Evolutionary conservation across 2,329 filamentous ascomycete genomes (phyloP).

Genomic region (Paecilomyces variotii): DNA sequence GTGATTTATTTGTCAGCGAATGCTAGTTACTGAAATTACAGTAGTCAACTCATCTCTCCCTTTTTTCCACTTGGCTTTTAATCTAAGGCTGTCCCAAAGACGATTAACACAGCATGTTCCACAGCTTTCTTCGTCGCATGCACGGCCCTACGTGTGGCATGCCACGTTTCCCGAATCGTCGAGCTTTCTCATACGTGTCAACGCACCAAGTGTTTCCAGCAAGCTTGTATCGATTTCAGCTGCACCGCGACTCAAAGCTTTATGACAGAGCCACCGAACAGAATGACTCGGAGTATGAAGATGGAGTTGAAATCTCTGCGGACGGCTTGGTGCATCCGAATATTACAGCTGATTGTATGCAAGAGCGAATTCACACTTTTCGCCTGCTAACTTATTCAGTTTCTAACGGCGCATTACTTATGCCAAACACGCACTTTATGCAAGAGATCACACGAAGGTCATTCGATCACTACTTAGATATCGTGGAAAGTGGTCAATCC

Average conservation of each 20-base stretch:
- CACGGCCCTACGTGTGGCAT: no score
- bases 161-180: not conserved
- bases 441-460: slow-evolving; percentile 9
- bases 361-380: not conserved
- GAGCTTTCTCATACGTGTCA: slow-evolving; percentile 5
- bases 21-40: no score
- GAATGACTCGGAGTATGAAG: slow-evolving; percentile 3
- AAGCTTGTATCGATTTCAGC: slow-evolving; percentile 4
- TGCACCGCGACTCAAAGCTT: slow-evolving; percentile 4
- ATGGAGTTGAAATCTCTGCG: slow-evolving; percentile 4
- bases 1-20: no score
- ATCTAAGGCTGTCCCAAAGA: no score
- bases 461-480: slow-evolving; percentile 7
- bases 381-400: slow-evolving; percentile 1
- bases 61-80: no score
- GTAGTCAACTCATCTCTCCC: no score
- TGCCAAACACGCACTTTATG: slow-evolving; percentile 13
- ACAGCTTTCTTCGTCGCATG: no score
- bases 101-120: no score
- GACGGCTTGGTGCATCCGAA: slow-evolving; percentile 4
- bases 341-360: slow-evolving; percentile 3
- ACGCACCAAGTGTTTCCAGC: slow-evolving; percentile 3
- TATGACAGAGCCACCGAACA: not conserved
- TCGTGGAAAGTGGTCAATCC: slow-evolving; percentile 5
- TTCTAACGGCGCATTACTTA: slow-evolving; percentile 11